phyloP scores from a whole-genome alignment of 768 basidiomycete genomes.

The Amanita exitialis region DNA sequence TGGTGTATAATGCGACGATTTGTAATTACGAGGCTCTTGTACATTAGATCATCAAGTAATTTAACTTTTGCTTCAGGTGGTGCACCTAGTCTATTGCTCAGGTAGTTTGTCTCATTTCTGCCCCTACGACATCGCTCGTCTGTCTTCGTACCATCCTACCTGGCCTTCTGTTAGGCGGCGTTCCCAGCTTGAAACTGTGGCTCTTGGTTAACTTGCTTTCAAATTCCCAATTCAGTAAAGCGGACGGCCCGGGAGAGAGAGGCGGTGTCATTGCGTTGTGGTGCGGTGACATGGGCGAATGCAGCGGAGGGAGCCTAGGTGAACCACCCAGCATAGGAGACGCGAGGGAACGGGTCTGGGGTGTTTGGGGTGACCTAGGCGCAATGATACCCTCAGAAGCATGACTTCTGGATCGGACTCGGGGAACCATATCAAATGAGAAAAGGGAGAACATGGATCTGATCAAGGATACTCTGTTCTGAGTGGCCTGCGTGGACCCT shows the following conservation, averaged over 20 bases:
- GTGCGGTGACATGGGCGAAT: conserved; percentile 5
- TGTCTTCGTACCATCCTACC: conserved; percentile 15
- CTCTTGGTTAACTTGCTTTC: conserved; percentile 19
- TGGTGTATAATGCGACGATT: conserved; percentile 10
- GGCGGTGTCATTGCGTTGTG: conserved; percentile 19
- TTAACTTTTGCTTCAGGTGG: not conserved
- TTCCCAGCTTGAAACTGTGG: conserved; percentile 27
- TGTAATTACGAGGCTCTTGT: not conserved
- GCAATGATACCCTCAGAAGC: conserved; percentile 64
- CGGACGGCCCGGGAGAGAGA: conserved; percentile 25
- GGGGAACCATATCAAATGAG: conserved; percentile 27
- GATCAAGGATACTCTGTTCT: conserved; percentile 48
- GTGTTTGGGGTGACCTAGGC: conserved; percentile 38
- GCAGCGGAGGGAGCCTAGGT: not conserved
- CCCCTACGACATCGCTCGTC: conserved; percentile 9
- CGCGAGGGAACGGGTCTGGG: conserved; percentile 22
- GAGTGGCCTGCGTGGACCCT: conserved; percentile 16
- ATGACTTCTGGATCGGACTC: conserved; percentile 33
- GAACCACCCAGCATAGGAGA: conserved; percentile 17
- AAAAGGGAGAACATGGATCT: conserved; percentile 51
- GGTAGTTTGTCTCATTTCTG: conserved; percentile 8
- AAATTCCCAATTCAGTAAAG: conserved; percentile 18
- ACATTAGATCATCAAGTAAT: not conserved
- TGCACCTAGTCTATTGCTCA: not conserved
- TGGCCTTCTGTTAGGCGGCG: conserved; percentile 26